Conservation (phyloP, 306 rosid genomes). For the Prunus salicina region DNA sequence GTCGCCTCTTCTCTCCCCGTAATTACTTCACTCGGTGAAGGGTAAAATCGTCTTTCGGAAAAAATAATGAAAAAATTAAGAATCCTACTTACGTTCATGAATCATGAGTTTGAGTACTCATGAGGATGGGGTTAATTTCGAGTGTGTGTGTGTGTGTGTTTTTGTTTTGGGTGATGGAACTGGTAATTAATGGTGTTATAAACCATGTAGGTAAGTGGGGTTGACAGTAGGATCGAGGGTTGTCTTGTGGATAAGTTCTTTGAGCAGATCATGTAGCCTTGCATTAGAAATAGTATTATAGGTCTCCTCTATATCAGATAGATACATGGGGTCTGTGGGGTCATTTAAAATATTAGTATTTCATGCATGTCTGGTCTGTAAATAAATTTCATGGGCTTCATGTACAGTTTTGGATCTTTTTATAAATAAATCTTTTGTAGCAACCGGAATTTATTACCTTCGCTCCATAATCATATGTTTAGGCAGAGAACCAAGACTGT, state of each 20-base stretch:
- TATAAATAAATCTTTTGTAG: background rate
- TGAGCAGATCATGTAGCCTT: background rate
- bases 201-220: background rate
- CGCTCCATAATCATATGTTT: background rate
- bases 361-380: slow-evolving; percentile 1
- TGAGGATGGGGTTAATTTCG: slow-evolving; percentile 10
- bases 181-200: background rate
- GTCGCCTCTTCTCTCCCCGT: slow-evolving; percentile 74
- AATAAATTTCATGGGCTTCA: background rate
- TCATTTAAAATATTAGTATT: no score
- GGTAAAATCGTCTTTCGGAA: background rate
- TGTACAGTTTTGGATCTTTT: slow-evolving; percentile 1
- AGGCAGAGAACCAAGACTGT: background rate
- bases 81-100: background rate
- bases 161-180: background rate
- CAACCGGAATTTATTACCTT: no score
- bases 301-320: background rate
- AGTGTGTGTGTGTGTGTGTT: background rate
- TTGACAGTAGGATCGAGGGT: background rate
- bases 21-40: slow-evolving; percentile 38
- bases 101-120: background rate
- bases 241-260: background rate
- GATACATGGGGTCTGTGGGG: background rate
- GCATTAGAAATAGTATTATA: background rate
- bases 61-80: background rate